Evolutionary conservation across 2,329 filamentous ascomycete genomes (phyloP), one percentile per base, ranked within the genome.

Genomic region (Beauveria medogensis): DNA sequence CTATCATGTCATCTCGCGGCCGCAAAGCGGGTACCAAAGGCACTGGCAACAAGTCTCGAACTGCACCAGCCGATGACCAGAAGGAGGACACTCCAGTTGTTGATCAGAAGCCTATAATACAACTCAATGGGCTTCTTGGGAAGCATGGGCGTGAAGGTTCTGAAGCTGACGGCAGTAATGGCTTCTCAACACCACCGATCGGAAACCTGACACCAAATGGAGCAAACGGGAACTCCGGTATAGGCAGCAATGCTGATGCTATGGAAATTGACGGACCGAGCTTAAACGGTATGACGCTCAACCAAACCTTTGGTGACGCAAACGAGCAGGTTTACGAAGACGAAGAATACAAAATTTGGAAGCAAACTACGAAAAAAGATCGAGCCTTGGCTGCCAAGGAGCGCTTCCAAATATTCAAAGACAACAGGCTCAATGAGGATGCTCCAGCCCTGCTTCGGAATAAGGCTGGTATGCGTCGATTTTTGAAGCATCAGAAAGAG

Each of bases 261-360:
- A 94, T 96, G 83, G 94, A 99, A 62, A 85, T 94, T 40, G 94
- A 97, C 70, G 89, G 84, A 0, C 83, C 87, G 6, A 87, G 87
- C 2, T 77, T 91, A 44, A 87, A 85, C 65, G 86, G 85, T 24
- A 80, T 89, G 71, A 79, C 82, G 0, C 70, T 89, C 22, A 81
- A 81, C 44, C 84, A 87, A 56, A 82, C 85, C 1, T 81, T 90
- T 60, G 84, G 83, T 18, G 81, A 88, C 62, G 83, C 83, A 34
- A 82, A 80, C 16, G 89, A 95, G 67, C 90, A 96, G 66, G 82
- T 84, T 14, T 91, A 91, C 66, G 86, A 95, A 67, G 92, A 97
- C 67, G 92, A 97, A 62, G 93, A 97, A 70, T 96, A 94, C 76
- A 96, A 95, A 72, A 90, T 94, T 41, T 99, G 95, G 94, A 99